A percentile compares a stretch with the other conserved stretches of the same genome.
phyloP scores from a whole-genome alignment of 129 eudicot species.

The Helianthus tuberosus region DNA sequence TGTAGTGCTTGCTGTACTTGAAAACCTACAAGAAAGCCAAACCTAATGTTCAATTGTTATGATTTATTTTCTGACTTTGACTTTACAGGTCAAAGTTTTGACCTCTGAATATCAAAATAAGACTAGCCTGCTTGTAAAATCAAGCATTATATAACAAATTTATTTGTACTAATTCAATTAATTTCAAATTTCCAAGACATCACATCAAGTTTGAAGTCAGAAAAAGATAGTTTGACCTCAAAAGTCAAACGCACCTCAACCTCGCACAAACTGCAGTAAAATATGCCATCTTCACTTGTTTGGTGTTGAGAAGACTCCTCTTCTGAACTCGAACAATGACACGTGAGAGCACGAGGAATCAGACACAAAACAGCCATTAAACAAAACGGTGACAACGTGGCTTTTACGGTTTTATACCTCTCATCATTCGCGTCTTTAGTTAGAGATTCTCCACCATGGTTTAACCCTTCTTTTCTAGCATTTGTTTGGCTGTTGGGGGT shows the following conservation, averaged over 20 bases:
- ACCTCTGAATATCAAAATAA: too few species aligned
- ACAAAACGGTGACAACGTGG: conserved; percentile 29
- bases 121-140: background rate
- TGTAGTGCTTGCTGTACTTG: too few species aligned
- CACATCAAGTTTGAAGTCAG: background rate
- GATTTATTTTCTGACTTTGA: background rate
- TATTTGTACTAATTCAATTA: background rate
- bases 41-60: background rate
- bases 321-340: conserved; percentile 47
- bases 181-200: conserved; percentile 6
- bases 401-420: background rate
- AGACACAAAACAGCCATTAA: conserved; percentile 39
- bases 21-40: conserved; percentile 2
- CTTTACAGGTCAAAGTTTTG: conserved; percentile 14
- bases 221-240: conserved; percentile 12
- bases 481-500: too few species aligned
- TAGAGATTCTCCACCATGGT: too few species aligned
- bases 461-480: too few species aligned
- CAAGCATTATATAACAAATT: background rate
- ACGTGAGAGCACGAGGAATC: conserved; percentile 59
- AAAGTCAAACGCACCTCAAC: conserved; percentile 72
- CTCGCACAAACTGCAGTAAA: conserved; percentile 91
- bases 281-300: conserved; percentile 94
- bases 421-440: too few species aligned
- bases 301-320: conserved; percentile 67